Base-by-base conservation (phyloP, 2,329 filamentous ascomycete species). In the Talaromyces sp. region DNA sequence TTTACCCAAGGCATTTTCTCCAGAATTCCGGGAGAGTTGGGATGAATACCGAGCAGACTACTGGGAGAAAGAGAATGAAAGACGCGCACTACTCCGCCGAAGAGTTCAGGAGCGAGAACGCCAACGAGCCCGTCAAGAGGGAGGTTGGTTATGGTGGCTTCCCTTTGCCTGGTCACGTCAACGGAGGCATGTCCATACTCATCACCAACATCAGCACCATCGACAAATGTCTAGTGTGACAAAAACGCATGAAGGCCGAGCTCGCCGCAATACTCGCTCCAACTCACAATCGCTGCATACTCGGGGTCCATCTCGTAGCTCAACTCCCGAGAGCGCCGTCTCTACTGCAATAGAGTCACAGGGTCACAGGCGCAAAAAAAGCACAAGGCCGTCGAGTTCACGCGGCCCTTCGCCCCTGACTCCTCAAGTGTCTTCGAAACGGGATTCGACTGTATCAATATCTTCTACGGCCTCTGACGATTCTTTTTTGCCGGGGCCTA, bases 21-120 rank as follows among this genome's bases (percentile, higher is more conserved):
- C 95, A 0, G 92, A 92, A 56, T 99, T 99, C 73, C 86, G 95
- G 22, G 93, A 98, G 76, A 96, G 97, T 69, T 99, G 95, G 95
- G 95, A 99, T 74, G 84, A 94, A 16, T 99, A 96, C 78, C 86
- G 95, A 62, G 88, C 90, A 39, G 93, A 97, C 67, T 99, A 97
- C 78, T 99, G 95, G 95, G 94, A 97, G 71, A 89, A 89, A 67
- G 95, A 99, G 77, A 99, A 99, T 74, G 92, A 96, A 76, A 88
- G 94, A 2, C 88, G 95, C 13, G 86, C 89, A 2, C 80, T 90
- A 65, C 81, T 97, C 27, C 85, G 92, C 24, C 80, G 84, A 50
- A 90, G 90, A 73, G 81, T 97, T 59, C 86, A 88, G 67, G 84
- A 87, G 60, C 85, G 86, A 37, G 88, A 93, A 70, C 83, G 85